Evolutionary conservation across 139 green algal species (phyloP).

Genomic region (Desmodesmus armatus): DNA sequence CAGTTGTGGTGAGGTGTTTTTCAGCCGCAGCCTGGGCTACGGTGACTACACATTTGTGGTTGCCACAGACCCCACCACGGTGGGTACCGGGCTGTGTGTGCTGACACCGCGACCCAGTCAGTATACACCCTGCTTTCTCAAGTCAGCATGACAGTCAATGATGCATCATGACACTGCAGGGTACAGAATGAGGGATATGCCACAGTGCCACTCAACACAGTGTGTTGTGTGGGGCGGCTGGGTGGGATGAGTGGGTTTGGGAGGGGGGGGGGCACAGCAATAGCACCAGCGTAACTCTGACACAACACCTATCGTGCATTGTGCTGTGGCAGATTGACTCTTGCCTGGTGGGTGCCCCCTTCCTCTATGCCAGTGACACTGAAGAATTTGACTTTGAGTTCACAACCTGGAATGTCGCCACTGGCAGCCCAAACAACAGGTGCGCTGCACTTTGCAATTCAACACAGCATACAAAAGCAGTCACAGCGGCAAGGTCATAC

Average conservation of each 20-base stretch:
- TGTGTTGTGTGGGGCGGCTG: not conserved
- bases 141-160: not conserved
- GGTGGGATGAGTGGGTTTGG: not conserved
- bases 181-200: too few relatives aligned
- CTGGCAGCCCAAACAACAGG: too few relatives aligned
- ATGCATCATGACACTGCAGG: not conserved
- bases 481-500: too few relatives aligned
- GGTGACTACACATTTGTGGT: conserved; percentile 6
- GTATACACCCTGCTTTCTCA: not conserved
- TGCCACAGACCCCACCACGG: not conserved
- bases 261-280: too few relatives aligned
- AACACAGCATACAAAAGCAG: too few relatives aligned
- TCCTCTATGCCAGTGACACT: conserved; percentile 34
- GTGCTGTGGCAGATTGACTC: not conserved
- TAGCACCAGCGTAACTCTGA: too few relatives aligned
- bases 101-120: not conserved
- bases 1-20: not conserved
- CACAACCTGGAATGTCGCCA: too few relatives aligned
- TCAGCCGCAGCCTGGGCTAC: not conserved
- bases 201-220: not conserved
- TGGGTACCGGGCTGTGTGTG: not conserved
- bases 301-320: too few relatives aligned
- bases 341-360: not conserved
- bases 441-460: too few relatives aligned
- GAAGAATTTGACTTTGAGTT: too few relatives aligned